Conservation (phyloP, 768 basidiomycete genomes). For the Coprinopsis cinerea region DNA sequence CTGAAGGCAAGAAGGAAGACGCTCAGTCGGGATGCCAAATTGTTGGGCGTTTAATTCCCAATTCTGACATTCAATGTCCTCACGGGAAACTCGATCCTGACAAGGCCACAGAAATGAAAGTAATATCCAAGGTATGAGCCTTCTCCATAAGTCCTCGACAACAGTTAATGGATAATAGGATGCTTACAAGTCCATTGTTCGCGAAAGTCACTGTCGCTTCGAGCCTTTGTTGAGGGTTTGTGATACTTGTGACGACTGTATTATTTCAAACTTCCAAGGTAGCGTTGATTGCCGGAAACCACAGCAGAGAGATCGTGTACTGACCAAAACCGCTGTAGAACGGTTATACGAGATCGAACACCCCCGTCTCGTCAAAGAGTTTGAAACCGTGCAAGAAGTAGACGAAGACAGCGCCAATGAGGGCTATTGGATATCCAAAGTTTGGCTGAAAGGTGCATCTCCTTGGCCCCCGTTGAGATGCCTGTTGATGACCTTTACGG, state of each 20-base stretch:
- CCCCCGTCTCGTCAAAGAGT: slow-evolving; percentile 49
- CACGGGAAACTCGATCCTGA: slow-evolving; percentile 60
- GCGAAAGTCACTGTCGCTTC: slow-evolving; percentile 42
- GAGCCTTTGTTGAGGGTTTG: slow-evolving; percentile 39
- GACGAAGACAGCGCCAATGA: slow-evolving; percentile 27
- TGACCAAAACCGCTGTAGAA: slow-evolving; percentile 46
- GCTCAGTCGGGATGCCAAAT: slow-evolving; percentile 3
- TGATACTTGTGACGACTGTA: slow-evolving; percentile 60
- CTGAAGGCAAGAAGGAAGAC: background rate
- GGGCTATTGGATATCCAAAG: slow-evolving; percentile 72
- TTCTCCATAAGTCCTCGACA: background rate
- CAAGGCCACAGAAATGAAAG: slow-evolving; percentile 60
- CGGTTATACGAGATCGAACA: slow-evolving; percentile 66
- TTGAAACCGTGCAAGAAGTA: slow-evolving; percentile 47
- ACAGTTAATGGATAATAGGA: slow-evolving; percentile 24
- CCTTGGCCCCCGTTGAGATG: background rate
- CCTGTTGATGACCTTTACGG: background rate
- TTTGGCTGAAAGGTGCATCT: slow-evolving; percentile 65
- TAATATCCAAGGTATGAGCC: slow-evolving; percentile 46
- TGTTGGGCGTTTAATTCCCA: slow-evolving; percentile 22
- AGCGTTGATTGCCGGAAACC: background rate
- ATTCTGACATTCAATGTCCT: slow-evolving; percentile 49
- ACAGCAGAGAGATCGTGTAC: background rate
- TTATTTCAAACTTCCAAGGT: slow-evolving; percentile 55
- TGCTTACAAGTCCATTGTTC: slow-evolving; percentile 36